Conservation (phyloP, 176 grass and related monocot genomes). For the Thalia dealbata region DNA sequence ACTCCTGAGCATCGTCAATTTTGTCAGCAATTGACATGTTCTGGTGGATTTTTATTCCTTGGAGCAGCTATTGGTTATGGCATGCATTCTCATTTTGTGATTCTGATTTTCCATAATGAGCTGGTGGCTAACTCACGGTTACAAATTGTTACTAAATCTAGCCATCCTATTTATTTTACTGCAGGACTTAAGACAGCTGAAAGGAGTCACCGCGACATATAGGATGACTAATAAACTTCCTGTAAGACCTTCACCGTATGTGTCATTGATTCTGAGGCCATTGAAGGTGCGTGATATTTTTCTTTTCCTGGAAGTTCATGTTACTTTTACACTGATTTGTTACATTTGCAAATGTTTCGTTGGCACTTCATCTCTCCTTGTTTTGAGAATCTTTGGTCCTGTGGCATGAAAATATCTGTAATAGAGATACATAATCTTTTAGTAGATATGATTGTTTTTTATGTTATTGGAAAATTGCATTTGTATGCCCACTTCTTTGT, state of each 20-base stretch:
- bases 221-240: constrained; percentile 98
- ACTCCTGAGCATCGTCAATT: not conserved
- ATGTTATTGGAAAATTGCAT: too few relatives aligned
- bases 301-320: constrained; percentile 11
- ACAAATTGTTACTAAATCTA: not conserved
- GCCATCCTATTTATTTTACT: constrained; percentile 2
- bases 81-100: not conserved
- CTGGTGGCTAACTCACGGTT: not conserved
- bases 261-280: constrained; percentile 77
- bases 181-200: constrained; percentile 87
- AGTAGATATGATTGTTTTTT: not conserved
- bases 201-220: constrained; percentile 91
- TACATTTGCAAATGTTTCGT: not conserved
- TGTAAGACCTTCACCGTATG: constrained; percentile 88
- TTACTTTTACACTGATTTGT: not conserved
- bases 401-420: not conserved
- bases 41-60: not conserved
- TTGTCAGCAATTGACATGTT: not conserved
- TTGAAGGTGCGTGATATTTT: constrained; percentile 59
- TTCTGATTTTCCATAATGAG: not conserved
- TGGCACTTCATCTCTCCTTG: not conserved
- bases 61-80: not conserved
- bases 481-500: too few relatives aligned
- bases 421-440: not conserved
- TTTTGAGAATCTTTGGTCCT: not conserved